Evolutionary conservation across 1,284 basidiomycete species (phyloP), one percentile per base, ranked within the genome.

Genomic region (Pseudozyma hubeiensis): DNA sequence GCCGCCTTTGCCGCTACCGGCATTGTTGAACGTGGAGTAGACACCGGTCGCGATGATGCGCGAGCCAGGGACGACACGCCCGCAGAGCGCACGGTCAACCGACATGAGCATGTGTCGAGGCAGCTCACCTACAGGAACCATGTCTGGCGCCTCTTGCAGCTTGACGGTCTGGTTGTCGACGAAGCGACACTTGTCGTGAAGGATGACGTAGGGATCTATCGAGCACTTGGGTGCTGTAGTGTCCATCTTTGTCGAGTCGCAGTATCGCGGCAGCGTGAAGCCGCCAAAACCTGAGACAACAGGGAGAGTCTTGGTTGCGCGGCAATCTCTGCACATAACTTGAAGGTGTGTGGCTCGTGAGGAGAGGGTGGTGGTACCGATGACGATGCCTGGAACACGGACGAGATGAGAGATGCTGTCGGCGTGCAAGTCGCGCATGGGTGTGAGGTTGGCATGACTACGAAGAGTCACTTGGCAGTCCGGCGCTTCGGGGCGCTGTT

Each of bases 81-180:
- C 81, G 44, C 80, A 81, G 13, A 84, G 73, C 10, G 80, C 75
- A n/a, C 83, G 77, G 85, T 99, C 97, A 11, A 90, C 91, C 39
- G 93, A 95, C 30, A 99, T 88, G 57, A 97, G 89, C 88, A 99
- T 94, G 85, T 99, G 97, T 44, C 95, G 87, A 5, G 97, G 97
- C 48, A 99, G 87, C 83, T 99, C 97, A 87, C 97, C 97, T 24
- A 99, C 94, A 3, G 97, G 97, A 0, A 99, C 97, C 94, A 98
- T 97, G 85, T 99, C 97, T 0, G 97, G 97, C 7, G 96, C 95
- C 86, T 99, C 97, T 85, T 99, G 97, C 14, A 99, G 88, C 85
- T 99, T 99, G 79, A 99, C 88, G 7, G 90, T 93, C 86, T 99
- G 97, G 79, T 95, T 93, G 84, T 99, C 97, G 31, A 96, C 91